These are phyloP conservation scores for Cercospora sp. DNA, from an alignment of 2,329 filamentous ascomycete genomes.

Conservation along the genomic window DNA sequence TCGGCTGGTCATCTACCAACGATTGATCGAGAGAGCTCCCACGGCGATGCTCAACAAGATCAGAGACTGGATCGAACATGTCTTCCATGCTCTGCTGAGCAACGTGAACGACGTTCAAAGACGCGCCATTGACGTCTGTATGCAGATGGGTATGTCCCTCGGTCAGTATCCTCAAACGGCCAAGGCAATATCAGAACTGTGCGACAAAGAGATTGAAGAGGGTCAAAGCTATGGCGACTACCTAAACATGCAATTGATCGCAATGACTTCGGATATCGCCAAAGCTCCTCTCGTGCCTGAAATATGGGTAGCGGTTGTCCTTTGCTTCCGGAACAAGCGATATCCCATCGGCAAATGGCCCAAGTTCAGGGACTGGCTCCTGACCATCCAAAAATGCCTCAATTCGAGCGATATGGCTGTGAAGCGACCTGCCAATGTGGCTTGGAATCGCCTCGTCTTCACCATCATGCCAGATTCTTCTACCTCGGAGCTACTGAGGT, in stretches of 20 bases:
- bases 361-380: constrained; percentile 70
- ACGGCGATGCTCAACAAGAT: constrained; percentile 68
- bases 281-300: constrained; percentile 71
- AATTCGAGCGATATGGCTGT: constrained; percentile 72
- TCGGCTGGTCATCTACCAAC: constrained; percentile 76
- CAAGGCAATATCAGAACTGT: constrained; percentile 65
- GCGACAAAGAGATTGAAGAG: constrained; percentile 53
- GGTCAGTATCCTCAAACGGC: constrained; percentile 69
- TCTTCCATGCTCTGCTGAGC: constrained; percentile 81
- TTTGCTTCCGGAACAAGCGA: constrained; percentile 68
- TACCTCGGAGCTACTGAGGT: constrained; percentile 57
- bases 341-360: constrained; percentile 66
- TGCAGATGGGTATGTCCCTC: constrained; percentile 67
- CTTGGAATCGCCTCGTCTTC: constrained; percentile 84
- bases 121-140: constrained; percentile 72
- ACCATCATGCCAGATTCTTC: constrained; percentile 65
- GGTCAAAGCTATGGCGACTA: constrained; percentile 67
- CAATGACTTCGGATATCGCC: constrained; percentile 64
- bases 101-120: constrained; percentile 72
- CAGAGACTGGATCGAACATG: constrained; percentile 76
- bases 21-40: constrained; percentile 71
- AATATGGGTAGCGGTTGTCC: constrained; percentile 81
- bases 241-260: constrained; percentile 65
- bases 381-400: constrained; percentile 78
- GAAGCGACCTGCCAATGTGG: constrained; percentile 74